A percentile compares a stretch with the other conserved stretches of the same genome.
Conservation (phyloP, 163 green algal genomes). For the Scenedesmus sp. region DNA sequence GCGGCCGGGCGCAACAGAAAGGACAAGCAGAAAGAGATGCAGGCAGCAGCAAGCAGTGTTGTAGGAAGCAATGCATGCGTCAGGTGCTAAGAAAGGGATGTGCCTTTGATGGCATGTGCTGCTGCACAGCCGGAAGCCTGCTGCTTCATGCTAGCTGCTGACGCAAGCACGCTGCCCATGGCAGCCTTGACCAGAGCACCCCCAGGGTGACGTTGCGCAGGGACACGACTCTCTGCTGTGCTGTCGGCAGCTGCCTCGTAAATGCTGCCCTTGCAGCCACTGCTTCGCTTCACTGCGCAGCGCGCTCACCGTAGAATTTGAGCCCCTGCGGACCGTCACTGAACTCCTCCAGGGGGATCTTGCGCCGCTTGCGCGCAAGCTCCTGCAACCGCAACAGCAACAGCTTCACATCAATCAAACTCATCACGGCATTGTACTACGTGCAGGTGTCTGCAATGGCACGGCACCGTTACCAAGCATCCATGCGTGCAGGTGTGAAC, state of each 20-base stretch:
- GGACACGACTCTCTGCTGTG: too few relatives aligned
- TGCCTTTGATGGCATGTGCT: background rate
- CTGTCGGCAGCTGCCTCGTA: too few relatives aligned
- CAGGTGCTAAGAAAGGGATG: background rate
- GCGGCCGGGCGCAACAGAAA: background rate
- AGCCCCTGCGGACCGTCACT: slow-evolving; percentile 76
- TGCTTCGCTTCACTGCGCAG: background rate
- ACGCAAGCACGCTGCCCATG: too few relatives aligned
- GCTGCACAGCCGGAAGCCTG: too few relatives aligned
- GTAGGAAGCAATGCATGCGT: background rate
- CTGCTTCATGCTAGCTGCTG: too few relatives aligned
- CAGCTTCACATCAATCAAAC: background rate
- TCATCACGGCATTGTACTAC: too few relatives aligned
- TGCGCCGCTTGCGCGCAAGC: slow-evolving; percentile 59
- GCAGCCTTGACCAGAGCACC: too few relatives aligned
- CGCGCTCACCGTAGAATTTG: slow-evolving; percentile 68
- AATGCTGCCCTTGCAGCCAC: too few relatives aligned
- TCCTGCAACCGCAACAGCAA: slow-evolving; percentile 53
- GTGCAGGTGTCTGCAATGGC: too few relatives aligned
- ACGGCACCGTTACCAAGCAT: too few relatives aligned
- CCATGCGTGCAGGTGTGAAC: too few relatives aligned
- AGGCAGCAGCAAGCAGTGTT: background rate
- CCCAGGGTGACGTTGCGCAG: too few relatives aligned
- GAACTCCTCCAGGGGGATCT: slow-evolving; percentile 72
- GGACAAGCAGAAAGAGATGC: background rate